Evolutionary conservation across 2,329 filamentous ascomycete species (phyloP), one percentile per base, ranked within the genome.

Genomic region (Botryotinia narcissicola): DNA sequence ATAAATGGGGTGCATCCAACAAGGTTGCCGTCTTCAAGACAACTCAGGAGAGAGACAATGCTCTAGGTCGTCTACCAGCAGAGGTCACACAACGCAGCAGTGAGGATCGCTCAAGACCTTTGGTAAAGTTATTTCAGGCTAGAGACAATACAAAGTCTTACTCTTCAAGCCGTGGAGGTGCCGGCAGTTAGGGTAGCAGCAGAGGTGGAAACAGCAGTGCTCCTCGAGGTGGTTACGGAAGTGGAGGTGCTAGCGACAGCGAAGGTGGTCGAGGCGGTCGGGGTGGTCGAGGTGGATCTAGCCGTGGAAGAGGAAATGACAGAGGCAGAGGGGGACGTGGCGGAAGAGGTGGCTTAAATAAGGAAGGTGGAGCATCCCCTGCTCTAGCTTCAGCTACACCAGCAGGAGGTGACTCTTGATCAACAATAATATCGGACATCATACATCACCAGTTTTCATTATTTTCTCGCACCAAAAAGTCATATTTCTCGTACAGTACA

Each of bases 21-120:
- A 95, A 92, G 84, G 93, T 97, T 68, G 94, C 93, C 40, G 91
- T 95, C 77, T 98, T 98, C 84, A 90, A 91, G 81, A 93, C 87
- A 3, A 81, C 86, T 4, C 92, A 97, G 77, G 93, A 97, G 68
- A 93, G 95, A 80, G 93, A 95, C 78, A 89, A 87, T 48, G 93
- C 94, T 48, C 87, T 97, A 80, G 88, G 90, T 60, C 90, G 90
- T 76, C 87, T 97, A 74, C 89, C 93, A 8, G 87, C 91, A 22
- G 93, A 96, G 61, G 87, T 91, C 78, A 95, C 95, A 86, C 92
- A 90, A 76, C 88, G 89, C 76, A 87, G 82, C 72, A 81, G 89
- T 46, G 91, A 91, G 79, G 92, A 94, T 76, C 90, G 93, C 75
- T 92, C 91, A 76, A 93, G 92, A 83, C 93, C 94, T 22, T 88